Evolutionary conservation across 1,284 basidiomycete species (phyloP).

Genomic region (Marasmius sp.): DNA sequence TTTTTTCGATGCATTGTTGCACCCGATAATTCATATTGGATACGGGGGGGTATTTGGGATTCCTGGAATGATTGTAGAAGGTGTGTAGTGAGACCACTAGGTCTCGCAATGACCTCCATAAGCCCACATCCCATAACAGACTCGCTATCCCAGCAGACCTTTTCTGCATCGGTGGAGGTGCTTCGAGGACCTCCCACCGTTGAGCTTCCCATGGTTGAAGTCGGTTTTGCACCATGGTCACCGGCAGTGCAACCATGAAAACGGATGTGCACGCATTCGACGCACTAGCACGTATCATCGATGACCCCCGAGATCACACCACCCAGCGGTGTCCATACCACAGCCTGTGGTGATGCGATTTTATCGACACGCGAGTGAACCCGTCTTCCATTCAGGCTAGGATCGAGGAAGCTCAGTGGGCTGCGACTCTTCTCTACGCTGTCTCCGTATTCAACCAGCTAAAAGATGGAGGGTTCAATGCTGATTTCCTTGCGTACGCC

Average conservation of each 20-base stretch:
- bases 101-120: constrained; percentile 44
- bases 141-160: constrained; percentile 24
- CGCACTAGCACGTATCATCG: constrained; percentile 44
- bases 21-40: constrained; percentile 65
- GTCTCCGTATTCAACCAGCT: constrained; percentile 36
- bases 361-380: constrained; percentile 36
- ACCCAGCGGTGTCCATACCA: constrained; percentile 20
- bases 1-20: constrained; percentile 56
- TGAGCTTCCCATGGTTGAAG: not conserved
- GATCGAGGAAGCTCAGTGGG: constrained; percentile 48
- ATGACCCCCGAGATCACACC: constrained; percentile 37
- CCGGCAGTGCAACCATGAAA: not conserved
- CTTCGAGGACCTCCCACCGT: no score
- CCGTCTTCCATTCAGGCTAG: constrained; percentile 38
- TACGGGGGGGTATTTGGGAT: constrained; percentile 66
- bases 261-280: constrained; percentile 25
- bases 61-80: constrained; percentile 64
- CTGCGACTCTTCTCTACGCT: constrained; percentile 40
- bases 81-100: constrained; percentile 29
- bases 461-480: constrained; percentile 32
- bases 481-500: constrained; percentile 51
- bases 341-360: constrained; percentile 40
- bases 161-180: not conserved
- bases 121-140: constrained; percentile 26
- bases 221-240: not conserved